Base-by-base conservation (phyloP, 352 stramenopile genomes). In the Pythium pyrilobum region DNA sequence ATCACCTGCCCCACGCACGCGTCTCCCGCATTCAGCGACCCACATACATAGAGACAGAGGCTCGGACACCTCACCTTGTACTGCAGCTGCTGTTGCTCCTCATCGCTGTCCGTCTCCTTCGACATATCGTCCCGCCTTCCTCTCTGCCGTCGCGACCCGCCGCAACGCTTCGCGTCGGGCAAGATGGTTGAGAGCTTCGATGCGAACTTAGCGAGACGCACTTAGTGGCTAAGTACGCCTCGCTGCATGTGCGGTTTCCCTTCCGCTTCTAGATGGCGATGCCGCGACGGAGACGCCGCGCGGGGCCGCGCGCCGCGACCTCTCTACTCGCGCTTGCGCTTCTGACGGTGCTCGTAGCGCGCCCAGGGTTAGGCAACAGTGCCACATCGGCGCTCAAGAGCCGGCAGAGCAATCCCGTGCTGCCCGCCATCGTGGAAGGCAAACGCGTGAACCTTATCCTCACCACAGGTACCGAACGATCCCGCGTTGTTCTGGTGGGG, bases 81-180 rank as follows among this genome's bases (percentile, higher is more conserved):
- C 59, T 96, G 86, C 44, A 92, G 78, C 64, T 92, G 81, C 59
- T 87, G 81, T 12, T 66, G 72, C 59, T 92, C 81, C 43, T 82
- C 67, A 41, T 92, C 81, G 62, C 81, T 92, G 55, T 92, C 81
- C 4, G 81, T 89, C 62, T 88, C 81, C 72, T 92, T 89, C 20
- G 81, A 88, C 81, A 92, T 90, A 34, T 29, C 41, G 31, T 15
- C 18, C 6, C 15, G 23, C 31, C 18, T 32, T 39, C 29, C 11
- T 38, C 6, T 7, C 7, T 29, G 3, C 11, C 21, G 15, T 10
- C 5, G 39, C 25, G 12, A 40, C 4, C 7, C 5, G 6, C 28
- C 56, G 58, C 56, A 59, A 34, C 56, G 21, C 36, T 64, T 64
- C 54, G 56, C 15, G n/a, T n/a, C n/a, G n/a, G n/a, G n/a, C n/a